A percentile compares a stretch with the other conserved stretches of the same genome.
phyloP scores from a whole-genome alignment of 768 basidiomycete species.

The Phanerodontia chrysosporium region DNA sequence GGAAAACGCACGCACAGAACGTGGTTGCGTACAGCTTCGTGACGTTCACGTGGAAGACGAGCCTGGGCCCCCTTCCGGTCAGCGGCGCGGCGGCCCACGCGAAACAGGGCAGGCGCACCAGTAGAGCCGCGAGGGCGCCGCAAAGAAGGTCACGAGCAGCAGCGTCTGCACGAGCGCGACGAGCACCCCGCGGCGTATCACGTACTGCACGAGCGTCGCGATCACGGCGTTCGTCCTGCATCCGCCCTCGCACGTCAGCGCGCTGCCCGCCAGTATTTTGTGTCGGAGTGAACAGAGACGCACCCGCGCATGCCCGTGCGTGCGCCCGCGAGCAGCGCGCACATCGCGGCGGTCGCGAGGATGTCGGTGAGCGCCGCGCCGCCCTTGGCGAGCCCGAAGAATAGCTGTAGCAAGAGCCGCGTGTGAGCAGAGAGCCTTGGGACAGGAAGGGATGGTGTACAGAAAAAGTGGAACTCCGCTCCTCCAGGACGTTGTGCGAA shows the following conservation, averaged over 20 bases:
- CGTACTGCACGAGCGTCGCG: constrained; percentile 33
- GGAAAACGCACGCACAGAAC: constrained; percentile 35
- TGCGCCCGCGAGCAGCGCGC: constrained; percentile 32
- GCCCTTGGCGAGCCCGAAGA: constrained; percentile 42
- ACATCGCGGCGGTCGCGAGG: constrained; percentile 42
- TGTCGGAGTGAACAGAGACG: constrained; percentile 10
- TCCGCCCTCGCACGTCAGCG: background rate
- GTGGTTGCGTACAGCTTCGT: constrained; percentile 49
- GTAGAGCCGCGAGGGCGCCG: constrained; percentile 30
- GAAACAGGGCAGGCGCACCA: constrained; percentile 26
- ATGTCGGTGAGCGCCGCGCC: constrained; percentile 42
- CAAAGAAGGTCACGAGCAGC: constrained; percentile 39
- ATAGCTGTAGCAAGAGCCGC: constrained; percentile 24
- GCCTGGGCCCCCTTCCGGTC: constrained; percentile 23
- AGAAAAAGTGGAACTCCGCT: constrained; percentile 26
- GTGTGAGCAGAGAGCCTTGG: background rate
- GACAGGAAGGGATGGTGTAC: constrained; percentile 15
- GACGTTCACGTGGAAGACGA: constrained; percentile 44
- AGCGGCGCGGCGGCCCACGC: background rate
- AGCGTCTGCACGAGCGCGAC: constrained; percentile 40
- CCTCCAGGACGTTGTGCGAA: constrained; percentile 27
- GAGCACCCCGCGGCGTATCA: constrained; percentile 40
- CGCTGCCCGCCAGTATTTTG: background rate
- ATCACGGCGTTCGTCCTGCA: constrained; percentile 36
- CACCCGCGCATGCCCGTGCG: constrained; percentile 37